Evolutionary conservation across 2,329 filamentous ascomycete species (phyloP).

Genomic region (Botryosphaeria dothidea): DNA sequence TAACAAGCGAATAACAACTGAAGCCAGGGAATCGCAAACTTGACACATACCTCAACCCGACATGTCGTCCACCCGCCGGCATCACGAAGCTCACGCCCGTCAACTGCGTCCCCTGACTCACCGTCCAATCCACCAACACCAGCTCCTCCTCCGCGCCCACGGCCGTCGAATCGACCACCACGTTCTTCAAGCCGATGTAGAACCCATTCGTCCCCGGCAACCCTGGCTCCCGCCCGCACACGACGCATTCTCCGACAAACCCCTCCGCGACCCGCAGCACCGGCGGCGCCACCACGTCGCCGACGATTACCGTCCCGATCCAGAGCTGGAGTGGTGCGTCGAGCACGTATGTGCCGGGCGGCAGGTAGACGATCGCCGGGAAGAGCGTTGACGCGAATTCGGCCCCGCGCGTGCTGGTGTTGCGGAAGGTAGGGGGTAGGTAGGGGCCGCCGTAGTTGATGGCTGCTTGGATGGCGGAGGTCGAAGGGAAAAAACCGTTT

Average conservation of each 20-base stretch:
- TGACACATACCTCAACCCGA: slow-evolving; percentile 31
- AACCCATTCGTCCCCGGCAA: slow-evolving; percentile 26
- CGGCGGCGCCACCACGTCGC: not conserved
- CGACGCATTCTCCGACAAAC: not conserved
- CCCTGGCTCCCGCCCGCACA: slow-evolving; percentile 25
- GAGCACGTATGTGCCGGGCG: slow-evolving; percentile 29
- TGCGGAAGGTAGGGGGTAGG: not conserved
- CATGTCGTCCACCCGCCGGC: slow-evolving; percentile 35
- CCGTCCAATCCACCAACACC: slow-evolving; percentile 30
- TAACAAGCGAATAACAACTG: too few species aligned
- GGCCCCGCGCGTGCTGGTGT: not conserved
- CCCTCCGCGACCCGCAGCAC: not conserved
- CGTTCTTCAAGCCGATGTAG: slow-evolving; percentile 30
- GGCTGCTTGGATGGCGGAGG: slow-evolving; percentile 22
- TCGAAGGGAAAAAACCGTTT: slow-evolving; percentile 31
- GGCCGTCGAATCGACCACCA: slow-evolving; percentile 29
- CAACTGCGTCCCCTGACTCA: slow-evolving; percentile 30
- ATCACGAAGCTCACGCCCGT: slow-evolving; percentile 35
- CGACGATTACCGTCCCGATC: slow-evolving; percentile 7
- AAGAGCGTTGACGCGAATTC: slow-evolving; percentile 23
- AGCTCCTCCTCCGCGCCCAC: slow-evolving; percentile 22
- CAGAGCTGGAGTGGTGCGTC: slow-evolving; percentile 25
- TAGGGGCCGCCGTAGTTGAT: not conserved
- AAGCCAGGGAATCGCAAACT: too few species aligned
- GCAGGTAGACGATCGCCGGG: slow-evolving; percentile 29